Percentiles rank a stretch among this genome's conserved stretches.
Conservation (phyloP, 2,329 filamentous ascomycete genomes). For the Neonectria coccinea region DNA sequence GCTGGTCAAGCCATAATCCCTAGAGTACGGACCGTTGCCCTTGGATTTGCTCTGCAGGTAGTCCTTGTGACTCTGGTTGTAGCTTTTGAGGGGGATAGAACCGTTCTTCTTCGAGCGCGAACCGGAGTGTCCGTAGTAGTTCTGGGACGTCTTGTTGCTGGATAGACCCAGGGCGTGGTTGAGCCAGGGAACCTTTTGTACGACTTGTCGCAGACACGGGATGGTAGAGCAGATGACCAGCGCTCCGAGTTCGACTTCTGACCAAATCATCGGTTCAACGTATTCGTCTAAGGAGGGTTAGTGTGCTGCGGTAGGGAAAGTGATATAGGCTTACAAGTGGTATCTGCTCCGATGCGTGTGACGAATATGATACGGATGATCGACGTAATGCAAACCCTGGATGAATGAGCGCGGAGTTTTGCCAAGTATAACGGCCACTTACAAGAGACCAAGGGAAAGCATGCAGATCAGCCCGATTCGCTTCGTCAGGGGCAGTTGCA, state of each 20-base stretch:
- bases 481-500: slow-evolving; percentile 49
- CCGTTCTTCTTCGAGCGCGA: slow-evolving; percentile 26
- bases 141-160: slow-evolving; percentile 29
- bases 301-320: neutral
- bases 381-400: slow-evolving; percentile 43
- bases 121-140: slow-evolving; percentile 23
- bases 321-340: slow-evolving; percentile 38
- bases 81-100: slow-evolving; percentile 35
- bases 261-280: slow-evolving; percentile 47
- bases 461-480: slow-evolving; percentile 45
- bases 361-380: slow-evolving; percentile 46
- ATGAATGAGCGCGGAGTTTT: neutral
- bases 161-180: slow-evolving; percentile 48
- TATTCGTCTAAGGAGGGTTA: slow-evolving; percentile 38
- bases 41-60: slow-evolving; percentile 31
- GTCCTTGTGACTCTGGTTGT: slow-evolving; percentile 27
- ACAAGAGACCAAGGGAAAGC: slow-evolving; percentile 47
- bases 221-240: slow-evolving; percentile 50
- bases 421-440: neutral
- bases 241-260: slow-evolving; percentile 47
- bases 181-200: slow-evolving; percentile 46
- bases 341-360: slow-evolving; percentile 39
- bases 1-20: slow-evolving; percentile 33
- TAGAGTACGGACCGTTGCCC: slow-evolving; percentile 8
- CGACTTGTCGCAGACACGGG: slow-evolving; percentile 47